Percentiles rank a stretch among this genome's conserved stretches.
Evolutionary conservation across 2,329 filamentous ascomycete species (phyloP).

Genomic region (Epichloe amarillans): DNA sequence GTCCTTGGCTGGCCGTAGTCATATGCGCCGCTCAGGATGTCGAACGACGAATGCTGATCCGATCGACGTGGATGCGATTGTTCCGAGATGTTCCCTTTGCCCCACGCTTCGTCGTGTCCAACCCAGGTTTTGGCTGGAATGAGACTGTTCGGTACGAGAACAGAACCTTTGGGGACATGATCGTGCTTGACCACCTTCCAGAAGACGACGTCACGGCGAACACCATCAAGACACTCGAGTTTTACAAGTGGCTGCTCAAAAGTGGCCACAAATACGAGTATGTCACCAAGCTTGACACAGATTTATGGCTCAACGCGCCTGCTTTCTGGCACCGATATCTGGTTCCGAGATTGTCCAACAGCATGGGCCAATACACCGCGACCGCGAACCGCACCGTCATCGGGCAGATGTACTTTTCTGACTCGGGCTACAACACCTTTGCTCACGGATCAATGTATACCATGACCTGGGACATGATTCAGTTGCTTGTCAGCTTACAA

Average conservation of each 20-base stretch:
- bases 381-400: slow-evolving; percentile 15
- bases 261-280: slow-evolving; percentile 14
- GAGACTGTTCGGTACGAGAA: slow-evolving; percentile 17
- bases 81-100: slow-evolving; percentile 17
- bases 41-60: slow-evolving; percentile 17
- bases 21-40: slow-evolving; percentile 16
- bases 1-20: slow-evolving; percentile 18
- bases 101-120: slow-evolving; percentile 18
- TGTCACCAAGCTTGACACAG: slow-evolving; percentile 21
- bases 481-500: slow-evolving; percentile 15
- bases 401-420: slow-evolving; percentile 16
- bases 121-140: slow-evolving; percentile 16
- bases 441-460: slow-evolving; percentile 22
- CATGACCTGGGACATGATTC: slow-evolving; percentile 19
- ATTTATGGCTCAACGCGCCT: slow-evolving; percentile 19
- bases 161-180: slow-evolving; percentile 20
- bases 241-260: slow-evolving; percentile 18
- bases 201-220: slow-evolving; percentile 20
- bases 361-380: slow-evolving; percentile 3
- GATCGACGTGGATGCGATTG: slow-evolving; percentile 19
- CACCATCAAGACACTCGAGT: slow-evolving; percentile 21
- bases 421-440: slow-evolving; percentile 13
- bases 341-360: slow-evolving; percentile 10
- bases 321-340: slow-evolving; percentile 19
- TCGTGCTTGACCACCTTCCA: slow-evolving; percentile 19